These are phyloP conservation scores for Glutinoglossum americanum DNA, from an alignment of 495 filamentous ascomycete species.

Conservation along the genomic window DNA sequence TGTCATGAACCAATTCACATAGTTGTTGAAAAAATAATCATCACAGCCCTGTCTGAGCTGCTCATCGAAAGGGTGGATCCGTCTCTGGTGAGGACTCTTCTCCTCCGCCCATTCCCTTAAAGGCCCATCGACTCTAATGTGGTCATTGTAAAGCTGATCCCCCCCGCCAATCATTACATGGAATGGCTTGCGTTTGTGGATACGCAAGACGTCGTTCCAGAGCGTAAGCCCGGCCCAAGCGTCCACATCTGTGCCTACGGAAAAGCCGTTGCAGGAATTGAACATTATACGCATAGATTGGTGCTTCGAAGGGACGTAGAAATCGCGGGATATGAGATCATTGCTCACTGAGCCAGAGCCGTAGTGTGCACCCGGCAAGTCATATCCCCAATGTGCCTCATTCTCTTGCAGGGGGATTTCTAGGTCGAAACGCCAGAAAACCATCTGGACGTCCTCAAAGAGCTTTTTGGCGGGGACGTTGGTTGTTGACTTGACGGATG, in stretches of 20 bases:
- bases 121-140: constrained; percentile 42
- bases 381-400: constrained; percentile 40
- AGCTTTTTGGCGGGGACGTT: constrained; percentile 40
- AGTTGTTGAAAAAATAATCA: constrained; percentile 64
- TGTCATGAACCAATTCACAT: constrained; percentile 84
- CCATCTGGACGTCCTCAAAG: constrained; percentile 55
- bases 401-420: constrained; percentile 30
- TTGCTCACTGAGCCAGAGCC: constrained; percentile 4
- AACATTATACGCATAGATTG: constrained; percentile 94
- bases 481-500: constrained; percentile 4
- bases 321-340: constrained; percentile 15
- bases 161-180: constrained; percentile 97
- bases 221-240: constrained; percentile 67
- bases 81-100: constrained; percentile 60
- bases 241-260: constrained; percentile 72
- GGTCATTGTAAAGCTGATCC: constrained; percentile 93
- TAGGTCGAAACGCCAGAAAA: constrained; percentile 65
- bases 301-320: constrained; percentile 52
- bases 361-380: constrained; percentile 26
- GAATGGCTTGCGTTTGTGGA: constrained; percentile 79
- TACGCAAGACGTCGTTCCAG: constrained; percentile 89
- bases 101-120: constrained; percentile 71
- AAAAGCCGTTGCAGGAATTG: constrained; percentile 92
- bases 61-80: constrained; percentile 43
- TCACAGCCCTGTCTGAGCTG: constrained; percentile 77